phyloP scores from a whole-genome alignment of 208 protist genomes.

The Leishmania guyanensis region DNA sequence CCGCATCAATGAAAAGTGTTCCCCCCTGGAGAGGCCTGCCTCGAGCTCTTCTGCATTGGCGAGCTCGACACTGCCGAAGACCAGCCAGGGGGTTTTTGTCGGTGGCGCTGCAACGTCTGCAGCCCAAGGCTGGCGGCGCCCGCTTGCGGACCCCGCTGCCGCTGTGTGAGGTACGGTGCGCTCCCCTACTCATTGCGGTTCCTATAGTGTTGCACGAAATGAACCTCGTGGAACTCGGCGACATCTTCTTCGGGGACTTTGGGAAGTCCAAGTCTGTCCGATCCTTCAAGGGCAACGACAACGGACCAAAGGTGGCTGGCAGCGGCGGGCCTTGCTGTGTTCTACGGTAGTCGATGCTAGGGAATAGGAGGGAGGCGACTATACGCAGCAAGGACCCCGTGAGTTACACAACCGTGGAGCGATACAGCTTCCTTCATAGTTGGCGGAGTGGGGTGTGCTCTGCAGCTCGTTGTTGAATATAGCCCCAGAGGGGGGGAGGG shows the following conservation, averaged over 20 bases:
- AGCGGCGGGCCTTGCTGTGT: conserved; percentile 9
- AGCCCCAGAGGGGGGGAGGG: neutral
- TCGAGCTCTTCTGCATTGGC: conserved; percentile 86
- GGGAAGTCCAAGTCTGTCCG: conserved; percentile 32
- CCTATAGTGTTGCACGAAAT: conserved; percentile 69
- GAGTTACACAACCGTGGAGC: neutral
- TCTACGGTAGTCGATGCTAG: conserved; percentile 8
- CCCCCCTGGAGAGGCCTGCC: conserved; percentile 54
- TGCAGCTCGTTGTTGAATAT: neutral
- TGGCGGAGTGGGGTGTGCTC: neutral
- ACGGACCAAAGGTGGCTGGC: conserved; percentile 23
- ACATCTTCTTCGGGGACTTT: conserved; percentile 79
- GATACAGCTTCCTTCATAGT: neutral
- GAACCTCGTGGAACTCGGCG: conserved; percentile 69
- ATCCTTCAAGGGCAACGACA: conserved; percentile 5
- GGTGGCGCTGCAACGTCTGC: conserved; percentile 46
- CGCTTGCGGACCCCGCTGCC: conserved; percentile 50
- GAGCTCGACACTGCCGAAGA: conserved; percentile 63
- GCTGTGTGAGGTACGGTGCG: conserved; percentile 79
- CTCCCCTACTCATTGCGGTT: conserved; percentile 74
- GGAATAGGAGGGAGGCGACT: too few relatives aligned
- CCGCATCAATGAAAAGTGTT: conserved; percentile 33
- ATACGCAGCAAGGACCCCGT: neutral
- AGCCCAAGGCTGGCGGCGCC: conserved; percentile 55
- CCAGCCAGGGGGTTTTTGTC: conserved; percentile 39